Evolutionary conservation across 1,284 basidiomycete genomes (phyloP).

Genomic region (Fistulinella cinereoalba): DNA sequence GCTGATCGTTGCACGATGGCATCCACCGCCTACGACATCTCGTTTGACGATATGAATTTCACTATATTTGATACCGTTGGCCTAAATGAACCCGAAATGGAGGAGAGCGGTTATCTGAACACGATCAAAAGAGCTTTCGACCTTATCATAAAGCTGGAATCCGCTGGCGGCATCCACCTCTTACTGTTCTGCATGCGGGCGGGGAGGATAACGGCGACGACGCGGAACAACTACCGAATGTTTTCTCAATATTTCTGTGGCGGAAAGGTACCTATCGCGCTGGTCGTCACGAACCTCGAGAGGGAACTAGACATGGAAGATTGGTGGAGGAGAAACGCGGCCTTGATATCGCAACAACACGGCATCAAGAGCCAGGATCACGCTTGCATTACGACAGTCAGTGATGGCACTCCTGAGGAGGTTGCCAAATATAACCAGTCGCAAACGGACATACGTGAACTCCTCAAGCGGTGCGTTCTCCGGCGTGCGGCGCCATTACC

Average conservation of each 20-base stretch:
- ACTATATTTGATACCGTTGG: conserved; percentile 42
- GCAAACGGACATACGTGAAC: too few species aligned
- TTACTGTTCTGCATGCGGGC: conserved; percentile 42
- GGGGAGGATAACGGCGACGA: conserved; percentile 34
- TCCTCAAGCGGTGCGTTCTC: too few species aligned
- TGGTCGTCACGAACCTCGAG: conserved; percentile 41
- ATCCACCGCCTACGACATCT: conserved; percentile 22
- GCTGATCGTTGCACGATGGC: conserved; percentile 32
- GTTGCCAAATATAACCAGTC: conserved; percentile 25
- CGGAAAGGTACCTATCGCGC: conserved; percentile 36
- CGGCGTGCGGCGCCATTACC: too few species aligned
- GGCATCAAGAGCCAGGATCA: conserved; percentile 33
- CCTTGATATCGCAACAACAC: conserved; percentile 28
- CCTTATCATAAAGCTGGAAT: conserved; percentile 33
- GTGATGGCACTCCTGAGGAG: conserved; percentile 21
- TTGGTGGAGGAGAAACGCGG: conserved; percentile 39
- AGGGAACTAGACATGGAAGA: conserved; percentile 36
- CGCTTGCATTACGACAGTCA: conserved; percentile 41
- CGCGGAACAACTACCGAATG: conserved; percentile 37
- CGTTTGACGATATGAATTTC: conserved; percentile 19
- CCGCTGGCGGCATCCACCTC: conserved; percentile 36
- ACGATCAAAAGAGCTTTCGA: conserved; percentile 36
- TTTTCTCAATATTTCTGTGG: conserved; percentile 37
- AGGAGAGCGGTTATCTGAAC: conserved; percentile 26
- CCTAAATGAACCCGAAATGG: conserved; percentile 38